Conservation (phyloP, 805 yeast genomes). For the Pichia paraexigua region DNA sequence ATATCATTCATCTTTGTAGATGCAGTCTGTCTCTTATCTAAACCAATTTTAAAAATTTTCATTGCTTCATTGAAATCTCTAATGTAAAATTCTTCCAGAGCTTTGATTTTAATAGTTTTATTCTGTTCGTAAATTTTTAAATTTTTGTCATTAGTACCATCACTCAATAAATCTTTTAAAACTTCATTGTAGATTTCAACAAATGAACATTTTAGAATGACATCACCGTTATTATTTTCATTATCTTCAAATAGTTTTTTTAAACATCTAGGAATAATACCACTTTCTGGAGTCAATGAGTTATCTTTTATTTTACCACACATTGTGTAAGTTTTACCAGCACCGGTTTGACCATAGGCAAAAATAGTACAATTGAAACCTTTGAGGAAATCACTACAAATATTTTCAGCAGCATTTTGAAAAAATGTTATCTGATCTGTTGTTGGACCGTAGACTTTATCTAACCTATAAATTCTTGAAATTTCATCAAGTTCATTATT, state of each 20-base stretch:
- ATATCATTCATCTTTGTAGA: conserved; percentile 66
- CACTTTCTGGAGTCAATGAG: conserved; percentile 29
- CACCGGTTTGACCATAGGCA: conserved; percentile 57
- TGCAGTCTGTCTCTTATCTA: conserved; percentile 55
- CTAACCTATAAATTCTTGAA: conserved; percentile 38
- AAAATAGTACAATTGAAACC: conserved; percentile 50
- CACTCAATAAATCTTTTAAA: conserved; percentile 37
- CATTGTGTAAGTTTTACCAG: conserved; percentile 57
- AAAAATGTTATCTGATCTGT: conserved; percentile 42
- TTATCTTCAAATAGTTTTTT: conserved; percentile 31
- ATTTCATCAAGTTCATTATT: conserved; percentile 1
- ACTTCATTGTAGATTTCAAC: conserved; percentile 44
- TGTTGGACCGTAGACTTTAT: conserved; percentile 47
- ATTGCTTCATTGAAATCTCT: conserved; percentile 50
- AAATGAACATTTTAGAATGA: conserved; percentile 42
- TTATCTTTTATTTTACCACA: conserved; percentile 35
- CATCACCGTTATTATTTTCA: conserved; percentile 32
- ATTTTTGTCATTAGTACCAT: conserved; percentile 20
- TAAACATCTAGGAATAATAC: conserved; percentile 45
- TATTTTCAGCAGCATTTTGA: conserved; percentile 38
- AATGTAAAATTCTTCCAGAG: conserved; percentile 54
- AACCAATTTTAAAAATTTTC: conserved; percentile 45
- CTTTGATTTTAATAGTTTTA: conserved; percentile 45
- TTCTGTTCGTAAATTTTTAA: conserved; percentile 33
- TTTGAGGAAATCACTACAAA: conserved; percentile 40